These are phyloP conservation scores for Raffaelea albimanens DNA, from an alignment of 2,329 filamentous ascomycete genomes.

Conservation along the genomic window DNA sequence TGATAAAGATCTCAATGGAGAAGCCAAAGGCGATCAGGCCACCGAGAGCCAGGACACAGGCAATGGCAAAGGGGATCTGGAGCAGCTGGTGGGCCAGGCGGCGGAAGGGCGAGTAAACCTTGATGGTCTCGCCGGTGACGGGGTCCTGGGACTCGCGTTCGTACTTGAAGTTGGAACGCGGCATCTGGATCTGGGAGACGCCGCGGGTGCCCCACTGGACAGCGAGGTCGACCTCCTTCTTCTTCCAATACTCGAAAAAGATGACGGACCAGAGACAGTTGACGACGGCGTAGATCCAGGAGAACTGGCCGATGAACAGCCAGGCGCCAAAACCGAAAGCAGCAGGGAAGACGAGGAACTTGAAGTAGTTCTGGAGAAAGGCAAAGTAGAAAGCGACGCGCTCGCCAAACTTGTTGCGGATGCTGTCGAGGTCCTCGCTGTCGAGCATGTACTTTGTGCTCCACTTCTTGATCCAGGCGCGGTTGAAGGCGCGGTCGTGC, in stretches of 20 bases:
- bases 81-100: constrained; percentile 68
- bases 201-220: constrained; percentile 65
- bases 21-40: constrained; percentile 80
- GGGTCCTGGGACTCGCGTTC: constrained; percentile 70
- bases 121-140: constrained; percentile 69
- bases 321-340: constrained; percentile 59
- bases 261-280: constrained; percentile 62
- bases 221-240: constrained; percentile 60
- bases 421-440: constrained; percentile 58
- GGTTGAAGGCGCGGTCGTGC: constrained; percentile 69
- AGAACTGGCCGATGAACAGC: constrained; percentile 61
- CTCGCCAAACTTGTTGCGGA: constrained; percentile 55
- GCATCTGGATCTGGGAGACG: constrained; percentile 56
- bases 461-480: constrained; percentile 65
- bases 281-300: constrained; percentile 56
- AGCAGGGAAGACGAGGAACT: constrained; percentile 61
- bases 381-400: constrained; percentile 74
- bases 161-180: constrained; percentile 64
- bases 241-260: constrained; percentile 74
- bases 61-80: constrained; percentile 74
- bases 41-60: constrained; percentile 63
- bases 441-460: constrained; percentile 61
- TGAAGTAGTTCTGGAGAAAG: constrained; percentile 69
- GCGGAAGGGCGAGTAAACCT: constrained; percentile 67
- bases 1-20: constrained; percentile 90